Base-by-base conservation (phyloP, 371 early-diverging fungal species). In the Mortierella sp. region DNA sequence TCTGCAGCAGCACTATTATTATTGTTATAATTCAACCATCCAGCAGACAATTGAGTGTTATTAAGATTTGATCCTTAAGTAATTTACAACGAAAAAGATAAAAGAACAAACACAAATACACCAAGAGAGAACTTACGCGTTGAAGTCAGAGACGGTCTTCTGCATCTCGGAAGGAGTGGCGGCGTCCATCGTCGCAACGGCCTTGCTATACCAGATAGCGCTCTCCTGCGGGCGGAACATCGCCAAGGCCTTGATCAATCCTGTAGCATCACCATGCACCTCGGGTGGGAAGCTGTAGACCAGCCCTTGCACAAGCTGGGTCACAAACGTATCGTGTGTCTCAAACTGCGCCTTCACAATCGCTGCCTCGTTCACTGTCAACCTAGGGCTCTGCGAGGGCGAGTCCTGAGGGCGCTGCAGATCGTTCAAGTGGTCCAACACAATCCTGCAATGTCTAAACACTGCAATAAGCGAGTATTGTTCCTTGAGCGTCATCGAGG, bases 401-500 rank as follows among this genome's bases (percentile, higher is more conserved):
- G 80, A 73, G 2, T 74, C 70, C 31, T 34, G 88, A 74, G 73
- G 84, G 58, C 38, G 89, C 79, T 80, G 90, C 75, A 75, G 31
- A 45, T 88, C 81, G 45, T 80, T 87, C 60, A 75, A 85, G 21
- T 84, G 75, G 71, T 89, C 85, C 38, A 92, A 71, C 14, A 89
- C 54, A 38, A 82, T 81, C 54, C 89, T 86, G 78, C 92, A 90
- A 70, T 91, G 91, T 16, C 79, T 44, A 45, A 95, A 70, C 21
- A 96, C 91, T 16, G 95, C 90, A 9, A 81, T 72, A 55, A 95
- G 90, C 5, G 95, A 91, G 70, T 94, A 90, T 38, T 80, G 87
- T 70, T 95, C 94, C 79, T 92, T 89, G 24, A 95, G 84, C 26
- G 89, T 76, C 57, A 96, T 88, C 19, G 94, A 92, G 0, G 92